phyloP scores from a whole-genome alignment of 2,329 filamentous ascomycete species.

The Tolypocladium tundrense region DNA sequence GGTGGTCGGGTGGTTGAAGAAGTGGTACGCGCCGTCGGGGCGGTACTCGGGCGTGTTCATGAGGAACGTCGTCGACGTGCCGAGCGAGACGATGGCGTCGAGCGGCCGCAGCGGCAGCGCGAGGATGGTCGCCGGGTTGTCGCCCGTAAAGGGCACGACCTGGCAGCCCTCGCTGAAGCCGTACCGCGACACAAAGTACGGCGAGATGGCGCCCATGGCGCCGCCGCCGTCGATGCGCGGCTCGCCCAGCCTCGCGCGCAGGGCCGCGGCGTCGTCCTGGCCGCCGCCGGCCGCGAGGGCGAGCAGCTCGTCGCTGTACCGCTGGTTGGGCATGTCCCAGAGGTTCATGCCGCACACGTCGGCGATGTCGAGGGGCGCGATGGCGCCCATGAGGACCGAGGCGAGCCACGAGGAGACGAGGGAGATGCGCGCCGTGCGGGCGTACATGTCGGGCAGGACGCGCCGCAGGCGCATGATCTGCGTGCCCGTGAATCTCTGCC shows the following conservation, averaged over 20 bases:
- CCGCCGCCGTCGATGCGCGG: constrained; percentile 73
- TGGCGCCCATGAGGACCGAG: constrained; percentile 72
- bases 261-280: constrained; percentile 47
- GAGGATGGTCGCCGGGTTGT: constrained; percentile 93
- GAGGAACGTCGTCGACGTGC: constrained; percentile 92
- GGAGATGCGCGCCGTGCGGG: constrained; percentile 72
- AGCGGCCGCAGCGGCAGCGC: constrained; percentile 76
- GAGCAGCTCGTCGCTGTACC: constrained; percentile 67
- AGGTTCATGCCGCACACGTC: constrained; percentile 97
- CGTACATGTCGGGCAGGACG: constrained; percentile 72
- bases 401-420: constrained; percentile 93
- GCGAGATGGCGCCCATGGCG: constrained; percentile 62
- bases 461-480: constrained; percentile 85
- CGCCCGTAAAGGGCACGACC: constrained; percentile 81
- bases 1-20: constrained; percentile 95
- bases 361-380: constrained; percentile 86
- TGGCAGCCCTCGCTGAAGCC: constrained; percentile 67
- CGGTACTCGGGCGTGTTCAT: constrained; percentile 93
- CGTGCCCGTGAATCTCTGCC: constrained; percentile 85
- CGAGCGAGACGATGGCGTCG: constrained; percentile 89
- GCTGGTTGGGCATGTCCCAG: constrained; percentile 72
- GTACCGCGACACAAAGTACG: constrained; percentile 71
- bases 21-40: constrained; percentile 85
- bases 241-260: constrained; percentile 69
- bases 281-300: constrained; percentile 54